Conservation (phyloP, 2,329 filamentous ascomycete genomes). For the Rutstroemia sydowiana region DNA sequence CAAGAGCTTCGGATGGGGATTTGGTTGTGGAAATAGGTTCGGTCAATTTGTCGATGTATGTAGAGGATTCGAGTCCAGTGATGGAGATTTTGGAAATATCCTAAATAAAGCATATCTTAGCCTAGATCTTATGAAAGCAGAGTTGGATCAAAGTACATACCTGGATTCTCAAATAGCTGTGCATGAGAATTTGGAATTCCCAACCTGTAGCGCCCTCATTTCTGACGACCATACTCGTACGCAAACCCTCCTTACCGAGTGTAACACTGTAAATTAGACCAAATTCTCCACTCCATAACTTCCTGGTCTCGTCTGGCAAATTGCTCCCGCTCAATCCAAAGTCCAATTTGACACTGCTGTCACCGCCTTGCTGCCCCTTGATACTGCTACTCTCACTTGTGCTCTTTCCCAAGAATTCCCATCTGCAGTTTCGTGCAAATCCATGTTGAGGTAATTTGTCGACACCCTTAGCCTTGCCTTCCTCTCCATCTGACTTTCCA, state of each 20-base stretch:
- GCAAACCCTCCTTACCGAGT: constrained; percentile 64
- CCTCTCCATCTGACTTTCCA: constrained; percentile 69
- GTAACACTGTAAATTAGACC: constrained; percentile 90
- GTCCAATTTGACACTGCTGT: constrained; percentile 82
- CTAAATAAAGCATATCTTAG: constrained; percentile 37
- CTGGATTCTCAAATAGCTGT: constrained; percentile 79
- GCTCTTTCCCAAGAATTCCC: constrained; percentile 91
- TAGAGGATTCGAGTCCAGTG: constrained; percentile 66
- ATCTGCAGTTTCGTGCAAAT: constrained; percentile 80
- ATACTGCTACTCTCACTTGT: constrained; percentile 42
- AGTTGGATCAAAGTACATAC: constrained; percentile 42
- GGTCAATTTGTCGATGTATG: constrained; percentile 80
- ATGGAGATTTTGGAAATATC: constrained; percentile 71
- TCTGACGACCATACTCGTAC: constrained; percentile 76
- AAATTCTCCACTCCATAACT: constrained; percentile 81
- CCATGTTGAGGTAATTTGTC: constrained; percentile 78
- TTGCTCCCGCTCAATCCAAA: constrained; percentile 77
- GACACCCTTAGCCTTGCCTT: constrained; percentile 60
- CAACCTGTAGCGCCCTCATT: constrained; percentile 78
- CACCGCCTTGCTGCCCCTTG: constrained; percentile 34
- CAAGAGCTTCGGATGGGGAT: constrained; percentile 50
- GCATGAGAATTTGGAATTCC: constrained; percentile 85
- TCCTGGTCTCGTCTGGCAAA: constrained; percentile 59
- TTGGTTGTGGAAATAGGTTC: constrained; percentile 50
- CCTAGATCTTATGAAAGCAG: no score